phyloP scores from a whole-genome alignment of 2,329 filamentous ascomycete species.

The Scytalidium lignicola region DNA sequence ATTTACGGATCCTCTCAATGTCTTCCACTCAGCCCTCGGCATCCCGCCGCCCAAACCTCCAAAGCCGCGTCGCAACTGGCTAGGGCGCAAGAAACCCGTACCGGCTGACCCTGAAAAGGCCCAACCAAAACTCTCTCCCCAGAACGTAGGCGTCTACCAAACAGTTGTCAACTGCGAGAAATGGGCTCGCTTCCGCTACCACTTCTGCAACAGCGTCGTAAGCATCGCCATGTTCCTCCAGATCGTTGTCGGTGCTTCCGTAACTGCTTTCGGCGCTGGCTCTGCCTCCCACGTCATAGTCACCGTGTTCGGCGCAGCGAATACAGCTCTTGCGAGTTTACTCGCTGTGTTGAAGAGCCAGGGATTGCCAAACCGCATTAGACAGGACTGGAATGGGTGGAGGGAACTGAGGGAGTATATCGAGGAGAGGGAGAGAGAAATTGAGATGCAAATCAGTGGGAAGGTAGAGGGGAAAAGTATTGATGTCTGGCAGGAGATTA shows the following conservation, averaged over 20 bases:
- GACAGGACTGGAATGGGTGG: constrained; percentile 38
- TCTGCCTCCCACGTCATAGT: constrained; percentile 46
- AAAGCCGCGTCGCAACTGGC: neutral
- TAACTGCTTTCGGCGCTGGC: constrained; percentile 39
- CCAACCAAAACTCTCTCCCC: constrained; percentile 22
- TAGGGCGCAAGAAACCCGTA: constrained; percentile 7
- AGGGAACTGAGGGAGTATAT: constrained; percentile 43
- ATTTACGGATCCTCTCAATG: constrained; percentile 25
- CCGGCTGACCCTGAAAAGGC: constrained; percentile 10
- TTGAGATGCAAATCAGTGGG: constrained; percentile 33
- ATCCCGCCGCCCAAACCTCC: constrained; percentile 23
- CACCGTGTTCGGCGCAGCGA: constrained; percentile 53
- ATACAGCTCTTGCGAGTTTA: constrained; percentile 56
- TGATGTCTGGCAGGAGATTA: constrained; percentile 12
- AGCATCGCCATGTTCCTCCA: constrained; percentile 39
- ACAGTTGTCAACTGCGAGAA: constrained; percentile 29
- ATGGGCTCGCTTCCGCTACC: constrained; percentile 26
- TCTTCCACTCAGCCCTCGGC: constrained; percentile 39
- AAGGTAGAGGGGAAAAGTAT: constrained; percentile 35
- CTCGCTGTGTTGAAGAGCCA: constrained; percentile 47
- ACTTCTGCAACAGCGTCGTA: constrained; percentile 30
- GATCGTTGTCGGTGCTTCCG: constrained; percentile 37
- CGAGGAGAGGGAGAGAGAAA: constrained; percentile 42
- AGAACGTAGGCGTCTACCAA: constrained; percentile 33
- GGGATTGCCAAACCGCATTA: constrained; percentile 39